Conservation (phyloP, 345 rosid species). For the Capsella bursapastoris region DNA sequence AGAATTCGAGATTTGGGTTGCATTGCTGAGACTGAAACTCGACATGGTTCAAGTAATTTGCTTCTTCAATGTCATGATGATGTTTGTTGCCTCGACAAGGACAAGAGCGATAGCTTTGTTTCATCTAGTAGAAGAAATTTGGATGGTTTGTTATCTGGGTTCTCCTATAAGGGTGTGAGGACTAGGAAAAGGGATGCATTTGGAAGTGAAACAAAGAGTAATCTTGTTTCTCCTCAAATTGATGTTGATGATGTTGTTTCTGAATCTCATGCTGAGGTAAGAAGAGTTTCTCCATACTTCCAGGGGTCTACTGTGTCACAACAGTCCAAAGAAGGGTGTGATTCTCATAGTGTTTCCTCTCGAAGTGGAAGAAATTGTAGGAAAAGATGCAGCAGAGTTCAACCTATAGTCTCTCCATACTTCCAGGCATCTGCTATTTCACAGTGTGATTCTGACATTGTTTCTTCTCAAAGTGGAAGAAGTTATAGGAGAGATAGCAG, state of each 20-base stretch:
- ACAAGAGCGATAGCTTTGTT: background rate
- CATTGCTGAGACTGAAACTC: background rate
- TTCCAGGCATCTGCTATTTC: background rate
- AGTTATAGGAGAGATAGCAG: slow-evolving; percentile 13
- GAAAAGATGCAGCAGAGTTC: background rate
- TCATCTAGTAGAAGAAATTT: slow-evolving; percentile 18
- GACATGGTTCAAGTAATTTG: slow-evolving; percentile 8
- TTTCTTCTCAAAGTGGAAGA: slow-evolving; percentile 13
- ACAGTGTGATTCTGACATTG: slow-evolving; percentile 21
- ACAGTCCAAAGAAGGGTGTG: background rate
- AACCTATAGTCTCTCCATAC: slow-evolving; percentile 25
- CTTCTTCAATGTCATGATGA: slow-evolving; percentile 8
- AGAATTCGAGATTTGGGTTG: slow-evolving; percentile 12
- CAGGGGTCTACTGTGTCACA: slow-evolving; percentile 11
- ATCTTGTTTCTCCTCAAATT: slow-evolving; percentile 15
- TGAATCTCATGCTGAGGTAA: slow-evolving; percentile 14
- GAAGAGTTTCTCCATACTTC: slow-evolving; percentile 40
- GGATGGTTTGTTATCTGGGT: slow-evolving; percentile 24
- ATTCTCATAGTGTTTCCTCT: slow-evolving; percentile 23
- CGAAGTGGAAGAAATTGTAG: background rate
- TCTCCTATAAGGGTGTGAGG: slow-evolving; percentile 3
- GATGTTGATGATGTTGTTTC: slow-evolving; percentile 14
- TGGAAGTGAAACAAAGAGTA: background rate
- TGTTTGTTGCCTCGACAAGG: slow-evolving; percentile 21
- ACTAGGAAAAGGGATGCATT: slow-evolving; percentile 6